Conservation (phyloP, 352 stramenopile species). For the Stephanocyclus meneghinianus region DNA sequence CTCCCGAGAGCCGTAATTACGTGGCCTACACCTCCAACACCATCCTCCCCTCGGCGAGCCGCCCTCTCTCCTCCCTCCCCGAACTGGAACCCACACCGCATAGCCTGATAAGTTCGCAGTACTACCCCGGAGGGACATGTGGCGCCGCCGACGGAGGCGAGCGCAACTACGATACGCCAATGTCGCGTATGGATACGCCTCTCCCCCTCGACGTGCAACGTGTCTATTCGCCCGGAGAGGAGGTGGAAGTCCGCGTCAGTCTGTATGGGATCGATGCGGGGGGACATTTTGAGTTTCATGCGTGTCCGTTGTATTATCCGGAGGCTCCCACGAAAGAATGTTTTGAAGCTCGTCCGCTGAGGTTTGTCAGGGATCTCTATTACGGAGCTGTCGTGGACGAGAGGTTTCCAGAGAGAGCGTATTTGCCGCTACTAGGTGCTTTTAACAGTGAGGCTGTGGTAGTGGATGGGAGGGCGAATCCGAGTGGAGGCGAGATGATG, state of each 20-base stretch:
- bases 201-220: constrained; percentile 23
- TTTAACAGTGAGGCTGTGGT: constrained; percentile 9
- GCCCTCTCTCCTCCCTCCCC: constrained; percentile 6
- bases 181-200: background rate
- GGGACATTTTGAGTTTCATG: constrained; percentile 34
- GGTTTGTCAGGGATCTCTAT: constrained; percentile 28
- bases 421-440: constrained; percentile 11
- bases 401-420: constrained; percentile 13
- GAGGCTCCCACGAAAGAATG: constrained; percentile 22
- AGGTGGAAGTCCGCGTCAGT: constrained; percentile 3
- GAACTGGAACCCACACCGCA: constrained; percentile 29
- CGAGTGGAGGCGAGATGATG: constrained; percentile 23
- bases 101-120: background rate
- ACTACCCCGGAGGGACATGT: background rate
- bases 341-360: constrained; percentile 18
- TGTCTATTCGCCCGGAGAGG: constrained; percentile 1
- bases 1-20: constrained; percentile 28
- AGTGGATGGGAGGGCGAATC: background rate
- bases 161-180: constrained; percentile 25
- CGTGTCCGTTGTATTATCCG: constrained; percentile 29
- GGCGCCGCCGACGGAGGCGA: constrained; percentile 14
- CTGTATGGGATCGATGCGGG: background rate
- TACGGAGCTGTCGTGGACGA: constrained; percentile 22
- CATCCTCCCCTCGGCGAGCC: constrained; percentile 7
- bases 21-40: constrained; percentile 11